Evolutionary conservation across 2,329 filamentous ascomycete species (phyloP).

Genomic region (Sclerotiophoma versabilis): DNA sequence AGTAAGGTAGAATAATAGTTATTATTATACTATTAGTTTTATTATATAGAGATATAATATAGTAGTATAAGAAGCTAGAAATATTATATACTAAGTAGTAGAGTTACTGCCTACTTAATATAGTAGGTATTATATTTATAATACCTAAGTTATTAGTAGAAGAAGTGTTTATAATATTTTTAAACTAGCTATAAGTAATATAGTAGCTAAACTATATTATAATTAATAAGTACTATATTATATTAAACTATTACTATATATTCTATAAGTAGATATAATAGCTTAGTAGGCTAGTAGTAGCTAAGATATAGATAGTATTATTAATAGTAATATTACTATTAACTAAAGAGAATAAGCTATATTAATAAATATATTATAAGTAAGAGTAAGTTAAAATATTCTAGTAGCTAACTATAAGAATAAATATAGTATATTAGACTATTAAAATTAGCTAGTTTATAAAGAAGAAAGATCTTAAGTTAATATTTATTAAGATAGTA

Average conservation of each 20-base stretch:
- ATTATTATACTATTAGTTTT: conserved; percentile 32
- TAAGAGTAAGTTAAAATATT: conserved; percentile 20
- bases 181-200: conserved; percentile 24
- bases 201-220: conserved; percentile 28
- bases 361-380: conserved; percentile 14
- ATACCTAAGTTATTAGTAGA: conserved; percentile 31
- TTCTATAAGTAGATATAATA: conserved; percentile 23
- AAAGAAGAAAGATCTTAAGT: conserved; percentile 8
- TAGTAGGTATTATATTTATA: conserved; percentile 29
- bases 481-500: conserved; percentile 3
- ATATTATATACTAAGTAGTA: conserved; percentile 28
- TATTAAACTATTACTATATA: conserved; percentile 23
- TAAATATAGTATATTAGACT: conserved; percentile 11
- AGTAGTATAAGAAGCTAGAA: conserved; percentile 18
- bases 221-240: conserved; percentile 29
- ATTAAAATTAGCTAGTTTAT: background rate
- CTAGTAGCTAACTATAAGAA: conserved; percentile 8
- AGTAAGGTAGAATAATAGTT: conserved; percentile 21
- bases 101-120: conserved; percentile 17
- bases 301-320: conserved; percentile 30
- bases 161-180: conserved; percentile 28
- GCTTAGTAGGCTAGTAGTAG: conserved; percentile 21
- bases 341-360: conserved; percentile 24
- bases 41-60: conserved; percentile 29
- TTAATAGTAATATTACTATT: conserved; percentile 31